Conservation (phyloP, 2,329 filamentous ascomycete genomes). For the Fusarium sp. region DNA sequence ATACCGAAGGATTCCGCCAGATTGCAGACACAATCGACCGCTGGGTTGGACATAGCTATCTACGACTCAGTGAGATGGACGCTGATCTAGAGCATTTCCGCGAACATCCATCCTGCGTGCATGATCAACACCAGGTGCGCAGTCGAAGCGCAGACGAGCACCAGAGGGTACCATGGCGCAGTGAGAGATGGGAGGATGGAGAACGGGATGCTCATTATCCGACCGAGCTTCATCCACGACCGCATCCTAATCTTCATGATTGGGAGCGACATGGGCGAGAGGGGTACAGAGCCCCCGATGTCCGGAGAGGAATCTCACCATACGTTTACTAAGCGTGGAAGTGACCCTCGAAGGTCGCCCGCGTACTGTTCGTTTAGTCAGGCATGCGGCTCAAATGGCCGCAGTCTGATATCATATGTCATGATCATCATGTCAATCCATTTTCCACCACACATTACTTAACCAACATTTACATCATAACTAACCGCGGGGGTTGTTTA, state of each 20-base stretch:
- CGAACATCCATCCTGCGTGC: conserved; percentile 38
- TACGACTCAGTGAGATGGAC: conserved; percentile 70
- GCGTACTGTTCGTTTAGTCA: conserved; percentile 19
- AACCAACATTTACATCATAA: not conserved
- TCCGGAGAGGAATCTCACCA: conserved; percentile 43
- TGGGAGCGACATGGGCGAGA: conserved; percentile 54
- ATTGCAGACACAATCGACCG: conserved; percentile 71
- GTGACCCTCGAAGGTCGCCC: conserved; percentile 25
- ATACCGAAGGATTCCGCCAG: conserved; percentile 68
- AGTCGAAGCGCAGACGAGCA: conserved; percentile 31
- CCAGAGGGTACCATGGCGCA: conserved; percentile 29
- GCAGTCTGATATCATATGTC: conserved; percentile 4
- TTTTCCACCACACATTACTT: not conserved
- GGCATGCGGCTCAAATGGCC: not conserved
- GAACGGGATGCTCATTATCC: conserved; percentile 28
- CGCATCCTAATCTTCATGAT: conserved; percentile 37
- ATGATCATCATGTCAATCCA: conserved; percentile 9
- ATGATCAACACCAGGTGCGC: conserved; percentile 41
- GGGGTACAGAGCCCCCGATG: conserved; percentile 46
- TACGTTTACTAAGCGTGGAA: conserved; percentile 48
- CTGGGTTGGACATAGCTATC: conserved; percentile 67
- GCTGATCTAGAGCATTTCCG: conserved; percentile 69
- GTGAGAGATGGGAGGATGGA: conserved; percentile 36
- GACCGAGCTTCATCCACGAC: conserved; percentile 34
- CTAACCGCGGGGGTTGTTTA: not conserved